Conservation (phyloP, 495 filamentous ascomycete species). For the Neurospora discreta region DNA sequence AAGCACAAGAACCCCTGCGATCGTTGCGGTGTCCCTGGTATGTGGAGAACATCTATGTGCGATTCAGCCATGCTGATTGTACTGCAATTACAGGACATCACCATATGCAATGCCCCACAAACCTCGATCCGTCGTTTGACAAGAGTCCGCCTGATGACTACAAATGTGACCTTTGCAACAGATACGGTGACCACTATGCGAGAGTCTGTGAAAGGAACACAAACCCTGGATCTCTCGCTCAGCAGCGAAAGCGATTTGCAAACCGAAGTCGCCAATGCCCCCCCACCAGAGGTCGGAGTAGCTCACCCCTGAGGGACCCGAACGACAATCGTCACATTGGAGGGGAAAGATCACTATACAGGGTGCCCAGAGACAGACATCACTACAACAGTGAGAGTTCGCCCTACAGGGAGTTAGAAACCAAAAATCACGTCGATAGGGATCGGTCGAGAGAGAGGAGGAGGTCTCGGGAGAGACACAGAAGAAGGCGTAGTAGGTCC, state of each 20-base stretch:
- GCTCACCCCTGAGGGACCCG: background rate
- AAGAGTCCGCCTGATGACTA: conserved; percentile 18
- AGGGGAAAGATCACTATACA: background rate
- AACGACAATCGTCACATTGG: background rate
- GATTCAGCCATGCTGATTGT: background rate
- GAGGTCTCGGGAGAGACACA: background rate
- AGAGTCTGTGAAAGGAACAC: conserved; percentile 24
- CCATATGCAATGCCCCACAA: conserved; percentile 30
- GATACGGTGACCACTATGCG: conserved; percentile 19
- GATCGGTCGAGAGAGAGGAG: background rate
- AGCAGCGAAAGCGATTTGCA: conserved; percentile 4
- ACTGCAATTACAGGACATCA: conserved; percentile 25
- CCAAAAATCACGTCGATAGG: background rate
- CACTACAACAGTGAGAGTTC: background rate
- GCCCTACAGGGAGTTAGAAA: conserved; percentile 2
- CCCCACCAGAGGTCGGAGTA: background rate
- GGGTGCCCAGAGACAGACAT: background rate
- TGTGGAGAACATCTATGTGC: background rate
- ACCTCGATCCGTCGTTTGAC: conserved; percentile 26
- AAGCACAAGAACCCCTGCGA: conserved; percentile 18
- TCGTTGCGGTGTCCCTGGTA: conserved; percentile 26
- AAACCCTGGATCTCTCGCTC: conserved; percentile 15
- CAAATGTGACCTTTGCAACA: conserved; percentile 23
- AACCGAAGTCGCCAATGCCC: background rate
- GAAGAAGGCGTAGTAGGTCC: background rate